Evolutionary conservation across 768 basidiomycete genomes (phyloP).

Genomic region (Kwoniella pini): DNA sequence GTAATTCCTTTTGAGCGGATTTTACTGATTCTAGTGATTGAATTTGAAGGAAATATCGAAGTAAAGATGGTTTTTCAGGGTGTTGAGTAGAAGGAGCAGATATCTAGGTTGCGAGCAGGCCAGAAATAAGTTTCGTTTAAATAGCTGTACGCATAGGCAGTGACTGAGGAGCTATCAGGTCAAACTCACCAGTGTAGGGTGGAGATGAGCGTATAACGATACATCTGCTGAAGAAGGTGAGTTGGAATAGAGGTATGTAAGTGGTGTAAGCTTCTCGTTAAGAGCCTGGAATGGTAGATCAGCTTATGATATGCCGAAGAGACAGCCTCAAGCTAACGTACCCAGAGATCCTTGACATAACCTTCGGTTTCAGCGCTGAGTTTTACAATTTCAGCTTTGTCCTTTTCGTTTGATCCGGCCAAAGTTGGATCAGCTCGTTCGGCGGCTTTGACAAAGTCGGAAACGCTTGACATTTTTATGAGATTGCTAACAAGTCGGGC

Average conservation of each 20-base stretch:
- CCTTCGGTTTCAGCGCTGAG: conserved; percentile 34
- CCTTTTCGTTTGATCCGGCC: conserved; percentile 44
- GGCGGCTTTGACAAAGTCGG: conserved; percentile 47
- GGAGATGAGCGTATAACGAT: conserved; percentile 83
- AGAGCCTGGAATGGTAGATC: conserved; percentile 62
- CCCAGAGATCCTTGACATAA: conserved; percentile 42
- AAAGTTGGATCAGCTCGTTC: conserved; percentile 43
- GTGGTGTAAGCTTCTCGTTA: conserved; percentile 68
- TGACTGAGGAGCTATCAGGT: too few species aligned
- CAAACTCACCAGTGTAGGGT: conserved; percentile 71
- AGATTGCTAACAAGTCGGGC: not conserved
- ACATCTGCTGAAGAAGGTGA: conserved; percentile 86
- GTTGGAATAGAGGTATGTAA: conserved; percentile 83
- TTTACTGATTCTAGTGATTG: conserved; percentile 71
- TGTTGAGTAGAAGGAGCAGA: conserved; percentile 69
- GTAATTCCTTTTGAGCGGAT: conserved; percentile 55
- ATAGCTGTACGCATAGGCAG: too few species aligned
- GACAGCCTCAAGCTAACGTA: conserved; percentile 19
- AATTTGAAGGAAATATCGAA: conserved; percentile 94
- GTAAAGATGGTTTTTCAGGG: conserved; percentile 75
- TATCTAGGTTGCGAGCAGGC: conserved; percentile 1
- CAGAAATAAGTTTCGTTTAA: conserved; percentile 1
- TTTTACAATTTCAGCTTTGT: conserved; percentile 42
- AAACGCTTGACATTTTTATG: conserved; percentile 31
- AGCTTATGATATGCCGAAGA: not conserved